These are phyloP conservation scores for Candida caryicola DNA, from an alignment of 805 yeast species.

Conservation along the genomic window DNA sequence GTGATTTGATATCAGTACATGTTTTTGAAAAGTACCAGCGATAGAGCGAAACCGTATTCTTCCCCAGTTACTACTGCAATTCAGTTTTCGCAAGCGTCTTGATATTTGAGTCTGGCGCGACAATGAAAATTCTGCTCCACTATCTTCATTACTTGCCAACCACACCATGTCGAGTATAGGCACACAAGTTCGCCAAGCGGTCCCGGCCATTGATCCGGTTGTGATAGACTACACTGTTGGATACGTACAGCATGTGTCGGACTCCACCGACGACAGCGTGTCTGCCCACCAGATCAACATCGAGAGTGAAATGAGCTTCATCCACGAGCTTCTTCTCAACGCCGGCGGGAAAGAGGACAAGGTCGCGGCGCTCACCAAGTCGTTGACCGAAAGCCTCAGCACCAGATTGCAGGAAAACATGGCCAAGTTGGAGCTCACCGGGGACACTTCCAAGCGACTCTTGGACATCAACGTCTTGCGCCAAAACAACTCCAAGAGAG, in stretches of 20 bases:
- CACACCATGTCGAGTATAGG: constrained; percentile 40
- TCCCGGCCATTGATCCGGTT: constrained; percentile 79
- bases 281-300: constrained; percentile 69
- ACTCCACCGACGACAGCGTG: constrained; percentile 78
- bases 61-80: no score
- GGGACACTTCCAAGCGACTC: constrained; percentile 85
- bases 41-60: no score
- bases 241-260: constrained; percentile 78
- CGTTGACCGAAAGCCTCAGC: constrained; percentile 47
- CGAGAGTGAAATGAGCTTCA: constrained; percentile 62
- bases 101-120: not conserved
- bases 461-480: constrained; percentile 69
- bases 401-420: constrained; percentile 61
- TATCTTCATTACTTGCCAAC: not conserved
- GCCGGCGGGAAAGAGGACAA: constrained; percentile 77
- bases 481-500: constrained; percentile 60
- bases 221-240: constrained; percentile 91
- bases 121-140: not conserved
- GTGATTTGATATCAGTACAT: no score
- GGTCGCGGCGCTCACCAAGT: constrained; percentile 47
- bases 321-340: constrained; percentile 61
- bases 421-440: constrained; percentile 73
- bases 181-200: constrained; percentile 77
- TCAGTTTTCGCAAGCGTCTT: no score
- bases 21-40: no score